Evolutionary conservation across 2,329 filamentous ascomycete species (phyloP).

Genomic region (Colletotrichum liriopes): DNA sequence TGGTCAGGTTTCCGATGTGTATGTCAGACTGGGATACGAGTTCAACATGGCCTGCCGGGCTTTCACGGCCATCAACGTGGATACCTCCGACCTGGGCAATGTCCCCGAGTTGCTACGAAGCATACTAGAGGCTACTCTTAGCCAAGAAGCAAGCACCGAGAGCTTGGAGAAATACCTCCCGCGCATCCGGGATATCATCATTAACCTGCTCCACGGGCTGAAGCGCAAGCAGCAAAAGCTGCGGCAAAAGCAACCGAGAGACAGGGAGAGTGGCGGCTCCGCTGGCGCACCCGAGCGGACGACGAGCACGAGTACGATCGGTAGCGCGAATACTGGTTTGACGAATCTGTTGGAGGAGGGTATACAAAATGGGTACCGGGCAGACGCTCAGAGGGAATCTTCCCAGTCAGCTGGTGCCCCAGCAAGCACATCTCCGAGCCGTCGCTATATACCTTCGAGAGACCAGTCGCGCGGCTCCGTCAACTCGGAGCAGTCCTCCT

Average conservation of each 20-base stretch:
- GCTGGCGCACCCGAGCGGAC: conserved; percentile 62
- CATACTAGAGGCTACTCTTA: conserved; percentile 95
- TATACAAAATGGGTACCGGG: conserved; percentile 67
- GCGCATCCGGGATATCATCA: conserved; percentile 97
- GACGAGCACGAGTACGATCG: conserved; percentile 72
- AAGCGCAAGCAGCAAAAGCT: conserved; percentile 98
- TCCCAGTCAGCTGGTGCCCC: conserved; percentile 38
- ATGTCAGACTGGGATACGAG: conserved; percentile 96
- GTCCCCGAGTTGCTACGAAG: conserved; percentile 91
- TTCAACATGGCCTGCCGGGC: conserved; percentile 99
- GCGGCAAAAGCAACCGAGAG: conserved; percentile 73
- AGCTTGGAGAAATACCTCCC: conserved; percentile 95
- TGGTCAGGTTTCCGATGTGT: conserved; percentile 96
- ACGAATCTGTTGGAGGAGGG: conserved; percentile 74
- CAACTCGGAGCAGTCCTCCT: conserved; percentile 74
- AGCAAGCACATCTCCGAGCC: conserved; percentile 62
- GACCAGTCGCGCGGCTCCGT: conserved; percentile 68
- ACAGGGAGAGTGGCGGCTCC: conserved; percentile 65
- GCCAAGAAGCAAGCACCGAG: conserved; percentile 94
- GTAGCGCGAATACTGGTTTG: conserved; percentile 71
- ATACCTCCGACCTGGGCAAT: conserved; percentile 93
- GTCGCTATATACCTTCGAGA: conserved; percentile 61
- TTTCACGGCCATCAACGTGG: conserved; percentile 96
- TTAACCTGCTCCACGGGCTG: conserved; percentile 93
- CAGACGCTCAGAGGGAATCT: conserved; percentile 49